Evolutionary conservation across 768 basidiomycete species (phyloP).

Genomic region (Tricholoma saponaceum): DNA sequence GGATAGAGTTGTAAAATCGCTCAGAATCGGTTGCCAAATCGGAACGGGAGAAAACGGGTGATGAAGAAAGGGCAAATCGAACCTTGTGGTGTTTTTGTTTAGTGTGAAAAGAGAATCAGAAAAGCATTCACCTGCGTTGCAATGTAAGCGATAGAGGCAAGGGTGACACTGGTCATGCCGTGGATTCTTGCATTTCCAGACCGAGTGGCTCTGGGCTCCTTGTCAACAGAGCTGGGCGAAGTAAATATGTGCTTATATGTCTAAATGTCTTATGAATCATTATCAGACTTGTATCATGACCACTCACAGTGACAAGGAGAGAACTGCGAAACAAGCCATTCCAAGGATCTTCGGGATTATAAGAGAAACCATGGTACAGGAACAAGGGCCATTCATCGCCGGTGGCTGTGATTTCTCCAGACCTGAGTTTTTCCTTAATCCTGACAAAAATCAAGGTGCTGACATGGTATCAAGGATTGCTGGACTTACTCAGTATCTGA

Average conservation of each 20-base stretch:
- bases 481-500: constrained; percentile 5
- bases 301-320: not conserved
- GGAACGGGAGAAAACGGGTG: not conserved
- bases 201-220: not conserved
- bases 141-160: not conserved
- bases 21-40: constrained; percentile 2
- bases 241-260: constrained; percentile 1
- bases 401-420: constrained; percentile 8
- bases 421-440: constrained; percentile 5
- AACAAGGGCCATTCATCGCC: not conserved
- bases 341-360: not conserved
- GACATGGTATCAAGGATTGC: not conserved
- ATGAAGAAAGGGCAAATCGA: constrained; percentile 4
- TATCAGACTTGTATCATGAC: not conserved
- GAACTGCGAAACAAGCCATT: not conserved
- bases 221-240: not conserved
- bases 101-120: not conserved
- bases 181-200: constrained; percentile 3
- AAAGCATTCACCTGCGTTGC: not conserved
- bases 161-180: not conserved
- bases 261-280: not conserved
- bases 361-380: not conserved
- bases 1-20: not conserved
- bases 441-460: not conserved
- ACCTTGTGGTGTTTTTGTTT: not conserved